Evolutionary conservation across 2,329 filamentous ascomycete genomes (phyloP).

Genomic region (Cephalotrichum gorgonifer): DNA sequence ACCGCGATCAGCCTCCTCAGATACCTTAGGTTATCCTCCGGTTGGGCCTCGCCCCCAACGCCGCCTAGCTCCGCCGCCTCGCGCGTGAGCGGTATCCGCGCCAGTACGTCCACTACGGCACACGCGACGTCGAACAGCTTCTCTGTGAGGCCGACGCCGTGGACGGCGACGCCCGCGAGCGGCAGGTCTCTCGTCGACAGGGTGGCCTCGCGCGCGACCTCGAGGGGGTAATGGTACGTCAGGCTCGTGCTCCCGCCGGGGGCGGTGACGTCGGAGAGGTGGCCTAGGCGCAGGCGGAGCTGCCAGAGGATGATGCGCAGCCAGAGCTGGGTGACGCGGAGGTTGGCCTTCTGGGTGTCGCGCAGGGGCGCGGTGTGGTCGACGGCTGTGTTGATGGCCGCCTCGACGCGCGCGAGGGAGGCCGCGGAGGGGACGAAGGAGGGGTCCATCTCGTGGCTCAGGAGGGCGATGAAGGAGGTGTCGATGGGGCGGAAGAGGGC

Average conservation of each 20-base stretch:
- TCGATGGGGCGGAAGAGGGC: conserved; percentile 30
- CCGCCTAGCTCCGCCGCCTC: conserved; percentile 15
- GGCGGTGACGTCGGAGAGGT: conserved; percentile 21
- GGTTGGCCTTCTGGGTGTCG: conserved; percentile 33
- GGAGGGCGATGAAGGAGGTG: conserved; percentile 28
- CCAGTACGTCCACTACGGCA: conserved; percentile 31
- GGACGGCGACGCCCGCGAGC: conserved; percentile 26
- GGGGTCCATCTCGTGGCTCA: conserved; percentile 26
- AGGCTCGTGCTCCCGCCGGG: conserved; percentile 18
- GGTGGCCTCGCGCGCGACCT: conserved; percentile 27
- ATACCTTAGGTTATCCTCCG: conserved; percentile 26
- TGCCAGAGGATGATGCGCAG: conserved; percentile 34
- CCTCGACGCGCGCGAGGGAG: conserved; percentile 22
- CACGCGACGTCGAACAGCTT: conserved; percentile 35
- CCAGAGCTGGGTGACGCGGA: conserved; percentile 34
- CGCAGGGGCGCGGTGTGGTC: conserved; percentile 20
- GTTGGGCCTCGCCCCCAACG: conserved; percentile 12
- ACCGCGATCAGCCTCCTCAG: conserved; percentile 24
- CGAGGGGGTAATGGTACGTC: conserved; percentile 31
- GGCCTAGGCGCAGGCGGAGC: conserved; percentile 28
- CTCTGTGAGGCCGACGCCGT: conserved; percentile 34
- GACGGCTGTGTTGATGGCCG: conserved; percentile 24
- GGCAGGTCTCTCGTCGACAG: conserved; percentile 26
- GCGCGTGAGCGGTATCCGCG: conserved; percentile 23
- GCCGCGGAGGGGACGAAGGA: conserved; percentile 16